These are phyloP conservation scores for Saccharum hybrid DNA, from an alignment of 202 grass and related monocot genomes.

Conservation along the genomic window DNA sequence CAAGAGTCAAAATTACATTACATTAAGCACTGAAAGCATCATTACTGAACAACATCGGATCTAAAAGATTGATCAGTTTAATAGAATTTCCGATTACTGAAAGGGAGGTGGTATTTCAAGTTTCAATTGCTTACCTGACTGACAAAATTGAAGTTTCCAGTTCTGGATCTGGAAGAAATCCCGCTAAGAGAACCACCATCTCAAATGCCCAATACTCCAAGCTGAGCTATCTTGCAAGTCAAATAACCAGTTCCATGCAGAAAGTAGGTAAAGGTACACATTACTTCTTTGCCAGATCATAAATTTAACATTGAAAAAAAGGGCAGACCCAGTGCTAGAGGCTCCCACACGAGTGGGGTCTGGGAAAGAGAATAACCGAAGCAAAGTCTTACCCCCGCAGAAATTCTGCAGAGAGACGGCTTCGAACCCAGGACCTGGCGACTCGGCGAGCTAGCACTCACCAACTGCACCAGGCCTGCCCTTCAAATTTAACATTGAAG, in stretches of 20 bases:
- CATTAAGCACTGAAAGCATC: conserved; percentile 24
- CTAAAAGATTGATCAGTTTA: not conserved
- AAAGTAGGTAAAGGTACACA: conserved; percentile 13
- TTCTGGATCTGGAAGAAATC: conserved; percentile 91
- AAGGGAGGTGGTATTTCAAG: not conserved
- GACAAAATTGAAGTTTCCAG: conserved; percentile 94
- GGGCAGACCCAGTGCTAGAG: too few relatives aligned
- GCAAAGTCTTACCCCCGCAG: too few relatives aligned
- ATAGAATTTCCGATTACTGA: not conserved
- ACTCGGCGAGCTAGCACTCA: too few relatives aligned
- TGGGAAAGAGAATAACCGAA: too few relatives aligned
- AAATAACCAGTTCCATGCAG: conserved; percentile 37
- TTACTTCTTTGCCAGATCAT: conserved; percentile 2
- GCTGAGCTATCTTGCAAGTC: conserved; percentile 49
- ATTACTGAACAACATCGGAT: not conserved
- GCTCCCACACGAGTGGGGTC: too few relatives aligned
- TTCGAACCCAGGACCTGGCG: too few relatives aligned
- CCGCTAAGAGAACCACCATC: conserved; percentile 94
- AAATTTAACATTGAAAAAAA: not conserved
- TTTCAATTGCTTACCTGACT: conserved; percentile 67
- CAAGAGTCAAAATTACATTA: conserved; percentile 21
- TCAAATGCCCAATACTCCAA: conserved; percentile 98
- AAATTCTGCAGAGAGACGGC: too few relatives aligned
- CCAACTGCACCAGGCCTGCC: too few relatives aligned
- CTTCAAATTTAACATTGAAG: too few relatives aligned